Percentiles rank a stretch among this genome's conserved stretches.
phyloP scores from a whole-genome alignment of 2,329 filamentous ascomycete genomes.

The Exophiala bonariae region DNA sequence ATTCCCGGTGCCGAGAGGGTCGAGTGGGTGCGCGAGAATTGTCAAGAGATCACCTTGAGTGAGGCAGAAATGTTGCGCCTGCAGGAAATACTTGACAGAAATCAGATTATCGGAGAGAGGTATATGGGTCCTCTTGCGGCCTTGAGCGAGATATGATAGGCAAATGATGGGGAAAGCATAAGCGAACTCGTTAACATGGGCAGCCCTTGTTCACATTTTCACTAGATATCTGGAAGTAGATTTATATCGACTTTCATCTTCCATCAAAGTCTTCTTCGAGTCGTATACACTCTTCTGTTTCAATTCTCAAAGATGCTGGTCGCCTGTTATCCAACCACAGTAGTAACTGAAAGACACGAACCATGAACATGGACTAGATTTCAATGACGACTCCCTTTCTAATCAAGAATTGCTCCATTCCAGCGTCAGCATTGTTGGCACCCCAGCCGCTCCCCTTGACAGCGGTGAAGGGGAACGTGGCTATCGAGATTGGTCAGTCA shows the following conservation, averaged over 20 bases:
- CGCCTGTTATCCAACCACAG: too few species aligned
- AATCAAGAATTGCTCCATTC: constrained; percentile 6
- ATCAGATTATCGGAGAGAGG: constrained; percentile 34
- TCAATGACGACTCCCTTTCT: constrained; percentile 5
- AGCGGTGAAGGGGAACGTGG: constrained; percentile 5
- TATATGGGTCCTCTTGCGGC: not conserved
- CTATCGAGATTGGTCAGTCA: not conserved
- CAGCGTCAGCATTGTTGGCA: not conserved
- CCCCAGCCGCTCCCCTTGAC: constrained; percentile 9
- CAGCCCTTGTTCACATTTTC: too few species aligned
- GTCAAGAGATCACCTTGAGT: constrained; percentile 39
- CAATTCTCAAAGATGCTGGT: too few species aligned
- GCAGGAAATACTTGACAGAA: constrained; percentile 49
- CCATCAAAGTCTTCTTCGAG: too few species aligned
- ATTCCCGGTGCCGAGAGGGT: constrained; percentile 41
- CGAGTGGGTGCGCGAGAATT: constrained; percentile 41
- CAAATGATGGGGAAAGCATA: not conserved
- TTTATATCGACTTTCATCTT: too few species aligned
- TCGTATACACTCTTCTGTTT: too few species aligned
- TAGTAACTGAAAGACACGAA: too few species aligned
- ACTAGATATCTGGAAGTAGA: too few species aligned
- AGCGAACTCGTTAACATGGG: too few species aligned
- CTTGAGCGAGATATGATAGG: not conserved
- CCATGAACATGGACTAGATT: too few species aligned
- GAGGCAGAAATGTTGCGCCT: constrained; percentile 41